Evolutionary conservation across 495 filamentous ascomycete species (phyloP).

Genomic region (Aeminium ludgeri): DNA sequence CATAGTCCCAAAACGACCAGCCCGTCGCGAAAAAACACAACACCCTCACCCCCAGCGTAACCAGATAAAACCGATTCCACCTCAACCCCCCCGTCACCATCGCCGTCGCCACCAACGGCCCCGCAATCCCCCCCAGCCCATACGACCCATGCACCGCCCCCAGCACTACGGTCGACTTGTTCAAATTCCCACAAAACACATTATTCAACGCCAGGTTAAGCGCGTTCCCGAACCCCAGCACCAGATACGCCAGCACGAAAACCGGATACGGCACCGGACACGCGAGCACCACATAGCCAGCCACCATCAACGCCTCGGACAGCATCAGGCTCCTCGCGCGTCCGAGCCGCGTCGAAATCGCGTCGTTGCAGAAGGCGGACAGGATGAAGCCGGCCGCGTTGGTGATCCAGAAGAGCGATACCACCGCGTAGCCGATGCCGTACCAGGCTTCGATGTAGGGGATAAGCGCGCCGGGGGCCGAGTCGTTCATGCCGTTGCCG

Average conservation of each 20-base stretch:
- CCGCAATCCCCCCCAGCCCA: slow-evolving; percentile 50
- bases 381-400: slow-evolving; percentile 54
- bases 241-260: slow-evolving; percentile 46
- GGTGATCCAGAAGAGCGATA: slow-evolving; percentile 65
- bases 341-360: slow-evolving; percentile 38
- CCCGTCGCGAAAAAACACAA: slow-evolving; percentile 32
- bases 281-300: slow-evolving; percentile 47
- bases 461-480: slow-evolving; percentile 53
- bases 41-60: slow-evolving; percentile 31
- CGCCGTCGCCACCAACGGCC: slow-evolving; percentile 53
- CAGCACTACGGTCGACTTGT: slow-evolving; percentile 43
- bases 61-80: slow-evolving; percentile 47
- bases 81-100: slow-evolving; percentile 34
- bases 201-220: slow-evolving; percentile 55
- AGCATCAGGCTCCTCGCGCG: slow-evolving; percentile 44
- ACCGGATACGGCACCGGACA: slow-evolving; percentile 51
- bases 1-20: slow-evolving; percentile 45
- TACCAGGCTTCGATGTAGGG: slow-evolving; percentile 61
- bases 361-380: slow-evolving; percentile 48
- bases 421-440: slow-evolving; percentile 51
- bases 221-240: slow-evolving; percentile 50
- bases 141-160: slow-evolving; percentile 53
- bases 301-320: slow-evolving; percentile 31
- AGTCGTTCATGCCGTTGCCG: slow-evolving; percentile 32
- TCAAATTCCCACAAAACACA: slow-evolving; percentile 54